Evolutionary conservation across 352 stramenopile species (phyloP).

Genomic region (Aphanomyces cochlioides): DNA sequence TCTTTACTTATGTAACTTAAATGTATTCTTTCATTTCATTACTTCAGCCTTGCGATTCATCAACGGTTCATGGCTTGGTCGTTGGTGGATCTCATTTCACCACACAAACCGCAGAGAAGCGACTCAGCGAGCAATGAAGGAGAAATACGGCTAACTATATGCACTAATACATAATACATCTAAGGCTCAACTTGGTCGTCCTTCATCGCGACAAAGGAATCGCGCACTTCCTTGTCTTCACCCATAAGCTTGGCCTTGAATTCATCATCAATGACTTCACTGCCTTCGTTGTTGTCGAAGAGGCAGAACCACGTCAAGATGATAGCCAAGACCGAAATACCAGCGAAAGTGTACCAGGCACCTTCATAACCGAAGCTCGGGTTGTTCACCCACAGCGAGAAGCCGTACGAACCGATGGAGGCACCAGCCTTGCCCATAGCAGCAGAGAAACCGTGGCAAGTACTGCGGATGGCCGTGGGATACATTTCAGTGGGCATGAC

Average conservation of each 20-base stretch:
- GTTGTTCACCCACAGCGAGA: slow-evolving; percentile 62
- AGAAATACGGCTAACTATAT: too few species aligned
- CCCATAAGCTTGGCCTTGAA: slow-evolving; percentile 39
- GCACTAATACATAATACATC: too few species aligned
- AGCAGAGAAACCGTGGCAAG: slow-evolving; percentile 86
- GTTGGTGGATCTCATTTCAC: too few species aligned
- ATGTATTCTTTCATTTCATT: too few species aligned
- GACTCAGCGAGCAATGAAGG: too few species aligned
- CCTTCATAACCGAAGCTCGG: slow-evolving; percentile 52
- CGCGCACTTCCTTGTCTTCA: slow-evolving; percentile 19
- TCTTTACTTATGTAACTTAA: too few species aligned
- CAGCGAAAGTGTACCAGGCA: slow-evolving; percentile 54
- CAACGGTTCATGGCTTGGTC: too few species aligned
- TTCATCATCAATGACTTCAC: slow-evolving; percentile 56
- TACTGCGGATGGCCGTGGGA: slow-evolving; percentile 78
- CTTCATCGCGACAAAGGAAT: not conserved
- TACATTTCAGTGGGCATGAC: slow-evolving; percentile 88
- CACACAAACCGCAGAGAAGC: too few species aligned
- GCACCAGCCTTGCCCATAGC: slow-evolving; percentile 84
- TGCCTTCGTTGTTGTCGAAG: slow-evolving; percentile 57
- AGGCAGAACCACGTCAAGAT: slow-evolving; percentile 59
- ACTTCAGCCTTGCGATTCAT: too few species aligned
- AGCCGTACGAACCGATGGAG: slow-evolving; percentile 58
- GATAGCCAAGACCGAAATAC: slow-evolving; percentile 45
- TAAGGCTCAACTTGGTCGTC: not conserved